Percentiles rank a stretch among this genome's conserved stretches.
phyloP scores from a whole-genome alignment of 2,329 filamentous ascomycete genomes.

The Aspergillus sp. region DNA sequence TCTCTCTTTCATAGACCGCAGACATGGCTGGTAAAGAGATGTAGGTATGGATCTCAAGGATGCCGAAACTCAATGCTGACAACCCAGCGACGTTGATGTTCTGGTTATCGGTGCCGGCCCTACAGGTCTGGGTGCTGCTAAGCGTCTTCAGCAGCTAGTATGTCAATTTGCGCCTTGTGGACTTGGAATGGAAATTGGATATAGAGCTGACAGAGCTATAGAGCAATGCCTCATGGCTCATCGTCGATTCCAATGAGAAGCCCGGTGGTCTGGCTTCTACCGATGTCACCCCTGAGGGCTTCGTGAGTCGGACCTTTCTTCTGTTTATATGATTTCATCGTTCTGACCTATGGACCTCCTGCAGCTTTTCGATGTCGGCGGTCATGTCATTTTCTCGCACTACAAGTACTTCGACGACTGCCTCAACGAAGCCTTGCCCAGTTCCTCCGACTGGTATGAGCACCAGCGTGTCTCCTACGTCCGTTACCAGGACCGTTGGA shows the following conservation, averaged over 20 bases:
- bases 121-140: conserved; percentile 93
- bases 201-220: conserved; percentile 31
- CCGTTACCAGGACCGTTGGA: conserved; percentile 91
- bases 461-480: conserved; percentile 99
- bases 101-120: conserved; percentile 97
- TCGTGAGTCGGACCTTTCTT: conserved; percentile 57
- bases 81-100: conserved; percentile 75
- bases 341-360: no score
- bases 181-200: conserved; percentile 4
- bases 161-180: conserved; percentile 23
- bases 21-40: no score
- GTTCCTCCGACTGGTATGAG: conserved; percentile 89
- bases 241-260: conserved; percentile 83
- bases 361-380: conserved; percentile 95
- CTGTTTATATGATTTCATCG: conserved; percentile 4
- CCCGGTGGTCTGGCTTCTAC: conserved; percentile 94
- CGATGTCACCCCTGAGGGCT: conserved; percentile 89
- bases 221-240: conserved; percentile 91
- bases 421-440: conserved; percentile 91
- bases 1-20: no score
- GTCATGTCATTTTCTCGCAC: conserved; percentile 98
- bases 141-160: conserved; percentile 95
- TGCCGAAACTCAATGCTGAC: no score
- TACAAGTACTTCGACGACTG: conserved; percentile 99
- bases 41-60: no score